Base-by-base conservation (phyloP, 1,284 basidiomycete genomes). In the Peniophora sp. region DNA sequence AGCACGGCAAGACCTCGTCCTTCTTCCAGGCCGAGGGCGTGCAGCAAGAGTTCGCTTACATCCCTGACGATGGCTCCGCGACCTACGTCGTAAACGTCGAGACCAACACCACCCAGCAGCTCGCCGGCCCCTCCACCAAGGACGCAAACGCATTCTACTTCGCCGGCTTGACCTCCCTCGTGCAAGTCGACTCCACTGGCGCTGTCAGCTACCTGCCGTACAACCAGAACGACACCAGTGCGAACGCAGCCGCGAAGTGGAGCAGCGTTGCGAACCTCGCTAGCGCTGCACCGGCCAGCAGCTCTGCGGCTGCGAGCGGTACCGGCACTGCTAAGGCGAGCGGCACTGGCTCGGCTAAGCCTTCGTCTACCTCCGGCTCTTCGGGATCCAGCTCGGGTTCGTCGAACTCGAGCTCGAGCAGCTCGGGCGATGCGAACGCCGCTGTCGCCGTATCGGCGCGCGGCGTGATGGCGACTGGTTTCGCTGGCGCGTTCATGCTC, bases 41-140 rank as follows among this genome's bases (percentile, higher is more conserved):
- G n/a, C 89, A 91, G 60, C 75, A 85, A 60, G 82, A 89, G 63
- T 89, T 92, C 65, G 87, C 86, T 2, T 95, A 84, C 68, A 77
- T 95, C 52, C 92, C 92, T 35, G 78, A 87, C 64, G 89, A 92
- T 61, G 83, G 82, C 50, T 87, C 85, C 10, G 73, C 75, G 25
- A 85, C 88, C 17, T 94, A 88, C 63, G 77, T 95, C 49, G 74
- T 92, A 62, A 85, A 90, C 60, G 86, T 89, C 47, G 75, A 81
- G 78, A 81, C 75, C 61, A 95, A 94, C 73, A 78, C 81, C 19
- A 94, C 91, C 1, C 77, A 84, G 59, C 73, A 75, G 2, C 72
- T 93, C 43, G 71, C 82, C 14, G 85, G 82, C 23, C 90, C 91
- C 0, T 63, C 77, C 0, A 71, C 72, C 14, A 81, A 87, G 61